Base-by-base conservation (phyloP, 2,329 filamentous ascomycete species). In the Podosphaera xanthii region DNA sequence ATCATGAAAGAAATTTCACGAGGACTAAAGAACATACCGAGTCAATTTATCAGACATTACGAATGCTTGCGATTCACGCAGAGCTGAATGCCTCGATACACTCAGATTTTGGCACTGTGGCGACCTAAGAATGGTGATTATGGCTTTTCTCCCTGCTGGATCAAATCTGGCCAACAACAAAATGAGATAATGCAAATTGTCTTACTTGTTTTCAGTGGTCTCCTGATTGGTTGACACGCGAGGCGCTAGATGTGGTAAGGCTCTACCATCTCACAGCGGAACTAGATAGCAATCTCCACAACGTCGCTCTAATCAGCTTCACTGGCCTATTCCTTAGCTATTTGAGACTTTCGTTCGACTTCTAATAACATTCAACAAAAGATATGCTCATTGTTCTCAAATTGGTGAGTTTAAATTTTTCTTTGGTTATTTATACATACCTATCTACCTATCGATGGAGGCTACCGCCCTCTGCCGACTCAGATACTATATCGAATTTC, bases 1-100 rank as follows among this genome's bases (percentile, higher is more conserved):
- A 7, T 6, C 40, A 44, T 12, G 40, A 12, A 44, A 44, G 3
- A 44, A 44, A 7, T 6, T 44, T 44, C 40, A 44, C 40, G 3
- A 14, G 34, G 31, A 31, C n/a, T 30, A 7, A 5, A 35, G 31
- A 48, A 70, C 82, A 67, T 82, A 95, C 89, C 90, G 87, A 68
- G 91, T 97, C 69, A 96, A 82, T 76, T 86, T 95, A 79, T 95
- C 89, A 71, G 87, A 79, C 89, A 95, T 95, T 70, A 60, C 68
- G 60, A 30, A 55, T 36, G 10, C n/a, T 8, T 3, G 2, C 10
- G 3, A 12, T 44, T 40, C 5, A 40, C 10, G 10, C 36, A 3
- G 42, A 46, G 22, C 22, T 22, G 22, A 22, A 22, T 22, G 22
- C n/a, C n/a, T 12, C 63, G 9, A 14, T 6, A 12, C 10, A 44